Base-by-base conservation (phyloP, 305 asterid genomes). In the Ruellia speciosa region DNA sequence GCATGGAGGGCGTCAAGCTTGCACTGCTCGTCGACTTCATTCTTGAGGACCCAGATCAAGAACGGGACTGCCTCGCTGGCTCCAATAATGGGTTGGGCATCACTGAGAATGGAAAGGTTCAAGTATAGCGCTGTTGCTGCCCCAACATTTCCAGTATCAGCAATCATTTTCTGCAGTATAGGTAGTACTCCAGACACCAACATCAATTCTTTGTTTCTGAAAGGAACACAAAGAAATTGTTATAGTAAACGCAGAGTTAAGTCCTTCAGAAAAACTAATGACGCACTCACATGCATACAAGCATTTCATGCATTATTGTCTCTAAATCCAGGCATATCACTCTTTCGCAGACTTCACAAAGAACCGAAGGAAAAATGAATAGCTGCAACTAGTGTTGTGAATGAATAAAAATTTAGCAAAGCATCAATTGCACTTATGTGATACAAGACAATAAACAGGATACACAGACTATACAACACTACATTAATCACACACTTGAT, bases 81-180 rank as follows among this genome's bases (percentile, higher is more conserved):
- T 58, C 97, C 99, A 14, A 93, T 86, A 7, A 81, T 54, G 60
- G 85, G 78, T 66, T 88, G 88, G 60, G 96, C 99, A 70, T 86
- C 94, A 64, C 84, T 96, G 5, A 86, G 94, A 68, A 90, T 79
- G 43, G 97, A 93, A 24, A 88, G 90, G 66, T 88, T 93, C 33
- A 86, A 77, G 79, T 84, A 93, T 43, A 93, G 96, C 47, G 99
- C 97, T 3, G 96, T 84, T 47, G 94, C 83, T 35, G 96, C 93
- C 64, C 76, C 79, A 0, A 61, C 68, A 10, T 83, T 73, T 19
- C 63, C 84, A 2, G 78, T 66, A 57, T 70, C 71, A 1, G 71
- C 79, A 20, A 76, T 81, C 96, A 88, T 84, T 72, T 79, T 72
- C 74, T 74, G 83, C 37, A 93, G 62, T 39, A 79, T 75, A 18